These are phyloP conservation scores for Schizonepeta tenuifolia DNA, from an alignment of 257 asterid species.

Conservation along the genomic window DNA sequence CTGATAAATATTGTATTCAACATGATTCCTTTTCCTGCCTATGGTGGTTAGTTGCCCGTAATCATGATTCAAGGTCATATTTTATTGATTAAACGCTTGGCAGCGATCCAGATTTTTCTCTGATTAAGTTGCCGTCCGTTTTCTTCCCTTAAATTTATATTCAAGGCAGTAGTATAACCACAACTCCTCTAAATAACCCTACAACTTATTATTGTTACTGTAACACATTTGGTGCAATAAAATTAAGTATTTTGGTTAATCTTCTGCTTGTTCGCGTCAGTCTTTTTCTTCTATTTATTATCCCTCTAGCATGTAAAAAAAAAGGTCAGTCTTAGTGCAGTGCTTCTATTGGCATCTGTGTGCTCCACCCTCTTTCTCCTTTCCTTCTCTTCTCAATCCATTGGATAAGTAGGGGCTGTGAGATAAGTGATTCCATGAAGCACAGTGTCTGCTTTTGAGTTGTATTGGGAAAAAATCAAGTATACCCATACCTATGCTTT, in stretches of 20 bases:
- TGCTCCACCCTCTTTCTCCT: not conserved
- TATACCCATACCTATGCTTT: constrained; percentile 14
- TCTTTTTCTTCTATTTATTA: not conserved
- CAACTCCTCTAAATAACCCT: not conserved
- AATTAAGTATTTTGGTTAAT: not conserved
- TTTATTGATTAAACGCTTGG: not conserved
- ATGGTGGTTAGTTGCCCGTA: constrained; percentile 9
- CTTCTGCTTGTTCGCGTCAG: not conserved
- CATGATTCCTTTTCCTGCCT: constrained; percentile 20
- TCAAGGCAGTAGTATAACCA: constrained; percentile 13
- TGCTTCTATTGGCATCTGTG: not conserved
- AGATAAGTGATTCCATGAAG: constrained; percentile 10
- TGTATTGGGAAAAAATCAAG: constrained; percentile 16
- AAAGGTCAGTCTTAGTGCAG: constrained; percentile 14
- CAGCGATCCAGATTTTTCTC: not conserved
- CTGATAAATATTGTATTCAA: constrained; percentile 14
- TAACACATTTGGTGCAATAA: constrained; percentile 10
- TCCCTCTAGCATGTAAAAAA: constrained; percentile 2
- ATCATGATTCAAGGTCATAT: constrained; percentile 1
- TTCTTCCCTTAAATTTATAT: constrained; percentile 4
- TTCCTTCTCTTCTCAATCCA: not conserved
- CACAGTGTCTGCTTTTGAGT: constrained; percentile 18
- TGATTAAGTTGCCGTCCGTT: not conserved
- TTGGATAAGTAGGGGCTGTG: not conserved
- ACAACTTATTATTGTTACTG: constrained; percentile 6